These are phyloP conservation scores for Syzygium syzygioides DNA, from an alignment of 441 rosid genomes.

Conservation along the genomic window DNA sequence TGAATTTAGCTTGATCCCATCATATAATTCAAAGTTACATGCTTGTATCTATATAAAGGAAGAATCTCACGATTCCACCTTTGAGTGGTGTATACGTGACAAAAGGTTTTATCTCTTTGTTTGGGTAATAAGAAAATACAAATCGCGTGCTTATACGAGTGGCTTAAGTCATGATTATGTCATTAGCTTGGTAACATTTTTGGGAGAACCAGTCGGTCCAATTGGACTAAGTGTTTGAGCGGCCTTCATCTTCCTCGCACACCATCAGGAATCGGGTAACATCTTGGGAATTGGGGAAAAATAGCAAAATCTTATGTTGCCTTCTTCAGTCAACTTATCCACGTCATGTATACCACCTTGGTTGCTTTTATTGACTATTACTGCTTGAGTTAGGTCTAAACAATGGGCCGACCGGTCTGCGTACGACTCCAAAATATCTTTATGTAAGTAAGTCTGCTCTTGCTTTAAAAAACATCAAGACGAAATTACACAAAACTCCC, in stretches of 20 bases:
- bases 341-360: not conserved
- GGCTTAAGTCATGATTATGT: not conserved
- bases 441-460: not conserved
- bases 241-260: too few relatives aligned
- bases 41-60: not conserved
- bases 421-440: not conserved
- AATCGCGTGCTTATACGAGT: not conserved
- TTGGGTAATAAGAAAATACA: not conserved
- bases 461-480: not conserved
- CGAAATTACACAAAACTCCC: not conserved
- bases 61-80: not conserved
- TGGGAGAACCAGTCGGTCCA: not conserved
- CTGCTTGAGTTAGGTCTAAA: not conserved
- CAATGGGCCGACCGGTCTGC: not conserved
- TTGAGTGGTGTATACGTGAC: too few relatives aligned
- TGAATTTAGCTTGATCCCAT: not conserved
- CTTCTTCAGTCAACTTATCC: not conserved
- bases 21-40: not conserved
- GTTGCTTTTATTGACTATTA: not conserved
- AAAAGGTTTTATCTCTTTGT: not conserved
- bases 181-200: not conserved
- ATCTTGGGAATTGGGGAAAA: not conserved
- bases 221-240: not conserved
- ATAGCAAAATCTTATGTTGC: not conserved
- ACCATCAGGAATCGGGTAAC: not conserved